phyloP scores from a whole-genome alignment of 257 asterid genomes.

The Solanum pennellii region DNA sequence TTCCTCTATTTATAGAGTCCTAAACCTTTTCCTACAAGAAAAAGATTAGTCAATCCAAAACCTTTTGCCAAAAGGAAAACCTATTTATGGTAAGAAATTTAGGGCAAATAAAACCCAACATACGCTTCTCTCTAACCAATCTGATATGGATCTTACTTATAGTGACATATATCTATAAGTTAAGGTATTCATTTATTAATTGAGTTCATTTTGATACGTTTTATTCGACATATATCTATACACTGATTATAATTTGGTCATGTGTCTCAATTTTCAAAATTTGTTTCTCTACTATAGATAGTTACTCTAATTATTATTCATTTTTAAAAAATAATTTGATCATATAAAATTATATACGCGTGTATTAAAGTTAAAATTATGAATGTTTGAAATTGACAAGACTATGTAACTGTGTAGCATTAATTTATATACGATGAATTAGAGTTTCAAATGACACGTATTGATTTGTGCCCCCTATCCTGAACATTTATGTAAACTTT shows the following conservation, averaged over 20 bases:
- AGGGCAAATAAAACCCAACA: too few species aligned
- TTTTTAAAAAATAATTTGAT: too few species aligned
- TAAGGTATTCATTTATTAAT: too few species aligned
- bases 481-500: background rate
- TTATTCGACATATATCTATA: background rate
- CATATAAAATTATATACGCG: background rate
- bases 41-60: too few species aligned
- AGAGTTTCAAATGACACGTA: background rate
- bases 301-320: background rate
- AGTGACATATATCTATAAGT: too few species aligned
- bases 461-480: background rate
- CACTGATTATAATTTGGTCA: background rate
- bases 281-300: too few species aligned
- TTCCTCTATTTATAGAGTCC: too few species aligned
- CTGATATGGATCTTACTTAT: background rate
- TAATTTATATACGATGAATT: background rate
- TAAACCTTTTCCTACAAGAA: too few species aligned
- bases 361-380: background rate
- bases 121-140: background rate
- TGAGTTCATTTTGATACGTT: background rate
- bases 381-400: background rate
- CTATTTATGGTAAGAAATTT: too few species aligned
- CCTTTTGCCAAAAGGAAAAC: too few species aligned
- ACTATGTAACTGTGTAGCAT: background rate
- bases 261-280: background rate